Percentiles rank a stretch among this genome's conserved stretches.
Conservation (phyloP, 2,329 filamentous ascomycete species). For the Cladosporium sp. region DNA sequence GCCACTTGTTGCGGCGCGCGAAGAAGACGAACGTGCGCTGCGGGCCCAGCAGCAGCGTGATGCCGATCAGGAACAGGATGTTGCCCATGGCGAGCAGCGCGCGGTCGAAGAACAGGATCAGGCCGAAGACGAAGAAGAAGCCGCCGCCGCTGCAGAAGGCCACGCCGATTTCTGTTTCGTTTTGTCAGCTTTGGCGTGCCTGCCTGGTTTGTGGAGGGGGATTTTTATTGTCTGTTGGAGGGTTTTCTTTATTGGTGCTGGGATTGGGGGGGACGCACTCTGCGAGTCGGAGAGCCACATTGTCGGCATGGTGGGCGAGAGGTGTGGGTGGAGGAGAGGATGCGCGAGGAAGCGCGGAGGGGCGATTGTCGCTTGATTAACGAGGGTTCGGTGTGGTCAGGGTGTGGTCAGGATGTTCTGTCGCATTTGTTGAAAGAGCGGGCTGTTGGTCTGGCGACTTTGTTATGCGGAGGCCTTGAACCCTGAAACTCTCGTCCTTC, state of each 20-base stretch:
- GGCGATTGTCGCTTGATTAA: background rate
- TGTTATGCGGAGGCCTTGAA: slow-evolving; percentile 3
- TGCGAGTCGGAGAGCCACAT: slow-evolving; percentile 97
- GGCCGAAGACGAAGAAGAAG: slow-evolving; percentile 90
- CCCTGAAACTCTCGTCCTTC: background rate
- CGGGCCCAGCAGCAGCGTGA: slow-evolving; percentile 92
- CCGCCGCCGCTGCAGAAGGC: slow-evolving; percentile 96
- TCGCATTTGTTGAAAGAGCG: background rate
- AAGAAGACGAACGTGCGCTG: slow-evolving; percentile 94
- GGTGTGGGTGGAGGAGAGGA: background rate
- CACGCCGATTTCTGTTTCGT: slow-evolving; percentile 83
- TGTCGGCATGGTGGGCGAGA: slow-evolving; percentile 64
- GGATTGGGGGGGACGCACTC: slow-evolving; percentile 60
- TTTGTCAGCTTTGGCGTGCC: no score
- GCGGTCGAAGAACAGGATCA: slow-evolving; percentile 96
- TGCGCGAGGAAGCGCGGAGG: background rate
- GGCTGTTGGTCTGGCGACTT: background rate
- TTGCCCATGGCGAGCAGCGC: slow-evolving; percentile 99
- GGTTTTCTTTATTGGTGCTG: slow-evolving; percentile 26
- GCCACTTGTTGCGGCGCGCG: slow-evolving; percentile 86
- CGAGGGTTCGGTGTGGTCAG: background rate
- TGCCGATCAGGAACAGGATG: slow-evolving; percentile 95
- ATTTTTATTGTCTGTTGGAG: slow-evolving; percentile 5
- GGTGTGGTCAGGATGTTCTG: background rate
- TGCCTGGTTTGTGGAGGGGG: no score